Conservation (phyloP, 768 basidiomycete species). For the Tulasnella sp. region DNA sequence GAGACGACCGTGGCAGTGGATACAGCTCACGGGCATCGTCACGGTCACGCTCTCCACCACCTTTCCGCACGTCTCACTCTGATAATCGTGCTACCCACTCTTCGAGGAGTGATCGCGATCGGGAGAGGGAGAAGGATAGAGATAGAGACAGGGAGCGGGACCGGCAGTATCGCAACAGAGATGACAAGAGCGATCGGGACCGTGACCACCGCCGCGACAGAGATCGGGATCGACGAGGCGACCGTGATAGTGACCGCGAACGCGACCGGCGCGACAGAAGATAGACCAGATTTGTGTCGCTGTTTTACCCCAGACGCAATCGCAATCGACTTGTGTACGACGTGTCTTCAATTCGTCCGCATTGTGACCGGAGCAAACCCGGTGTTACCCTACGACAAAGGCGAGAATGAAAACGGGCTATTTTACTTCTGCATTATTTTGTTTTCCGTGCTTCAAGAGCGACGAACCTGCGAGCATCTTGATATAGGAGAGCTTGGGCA, state of each 20-base stretch:
- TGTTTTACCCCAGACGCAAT: too few species aligned
- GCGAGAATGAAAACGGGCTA: not conserved
- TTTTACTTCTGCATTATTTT: not conserved
- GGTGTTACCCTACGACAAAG: not conserved
- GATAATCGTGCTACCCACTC: constrained; percentile 28
- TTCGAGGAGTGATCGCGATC: constrained; percentile 21
- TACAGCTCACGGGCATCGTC: constrained; percentile 8
- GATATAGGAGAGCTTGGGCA: too few species aligned
- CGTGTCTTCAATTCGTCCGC: not conserved
- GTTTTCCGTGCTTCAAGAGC: not conserved
- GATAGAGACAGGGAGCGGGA: constrained; percentile 18
- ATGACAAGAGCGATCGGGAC: constrained; percentile 21
- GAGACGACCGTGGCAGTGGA: constrained; percentile 14
- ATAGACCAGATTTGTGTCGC: too few species aligned
- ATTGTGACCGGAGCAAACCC: not conserved
- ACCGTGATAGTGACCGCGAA: constrained; percentile 25
- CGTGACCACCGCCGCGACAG: constrained; percentile 24
- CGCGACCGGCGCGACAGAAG: not conserved
- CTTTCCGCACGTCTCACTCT: constrained; percentile 29
- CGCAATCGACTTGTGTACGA: not conserved
- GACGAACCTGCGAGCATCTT: too few species aligned
- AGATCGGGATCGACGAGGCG: constrained; percentile 21
- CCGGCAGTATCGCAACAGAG: constrained; percentile 19
- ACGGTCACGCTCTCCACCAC: constrained; percentile 25
- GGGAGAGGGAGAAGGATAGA: constrained; percentile 26